These are phyloP conservation scores for Didymella segeticola DNA, from an alignment of 2,329 filamentous ascomycete genomes.

Conservation along the genomic window DNA sequence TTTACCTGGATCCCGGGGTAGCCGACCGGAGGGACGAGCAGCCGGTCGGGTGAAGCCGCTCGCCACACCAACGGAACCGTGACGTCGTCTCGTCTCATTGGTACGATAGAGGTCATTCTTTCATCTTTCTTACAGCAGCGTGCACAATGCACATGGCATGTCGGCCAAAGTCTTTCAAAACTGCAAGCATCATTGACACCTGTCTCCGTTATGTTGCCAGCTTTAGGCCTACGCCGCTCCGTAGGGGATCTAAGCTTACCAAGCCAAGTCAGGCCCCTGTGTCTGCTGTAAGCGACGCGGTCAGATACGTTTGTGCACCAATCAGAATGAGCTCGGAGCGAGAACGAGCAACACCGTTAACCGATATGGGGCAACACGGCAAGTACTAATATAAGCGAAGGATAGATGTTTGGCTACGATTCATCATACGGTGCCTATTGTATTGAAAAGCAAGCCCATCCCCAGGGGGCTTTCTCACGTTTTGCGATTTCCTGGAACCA, in stretches of 20 bases:
- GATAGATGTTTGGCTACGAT: conserved; percentile 4
- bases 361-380: conserved; percentile 11
- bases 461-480: background rate
- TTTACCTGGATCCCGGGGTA: background rate
- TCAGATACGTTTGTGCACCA: conserved; percentile 12
- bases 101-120: background rate
- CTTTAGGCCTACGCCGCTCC: background rate
- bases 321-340: conserved; percentile 14
- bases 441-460: conserved; percentile 10
- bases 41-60: background rate
- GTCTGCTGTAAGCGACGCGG: conserved; percentile 4
- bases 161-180: background rate
- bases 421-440: background rate
- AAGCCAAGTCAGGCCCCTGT: background rate
- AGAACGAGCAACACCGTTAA: conserved; percentile 14
- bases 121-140: background rate
- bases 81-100: background rate
- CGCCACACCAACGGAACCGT: background rate
- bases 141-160: too few relatives aligned
- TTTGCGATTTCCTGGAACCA: background rate
- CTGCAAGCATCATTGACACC: background rate
- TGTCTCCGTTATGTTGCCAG: conserved; percentile 1
- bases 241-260: background rate
- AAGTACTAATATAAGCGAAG: conserved; percentile 6
- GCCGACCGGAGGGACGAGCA: background rate